phyloP scores from a whole-genome alignment of 108 stramenopile genomes.

The Pseudonitzschia multiseries region DNA sequence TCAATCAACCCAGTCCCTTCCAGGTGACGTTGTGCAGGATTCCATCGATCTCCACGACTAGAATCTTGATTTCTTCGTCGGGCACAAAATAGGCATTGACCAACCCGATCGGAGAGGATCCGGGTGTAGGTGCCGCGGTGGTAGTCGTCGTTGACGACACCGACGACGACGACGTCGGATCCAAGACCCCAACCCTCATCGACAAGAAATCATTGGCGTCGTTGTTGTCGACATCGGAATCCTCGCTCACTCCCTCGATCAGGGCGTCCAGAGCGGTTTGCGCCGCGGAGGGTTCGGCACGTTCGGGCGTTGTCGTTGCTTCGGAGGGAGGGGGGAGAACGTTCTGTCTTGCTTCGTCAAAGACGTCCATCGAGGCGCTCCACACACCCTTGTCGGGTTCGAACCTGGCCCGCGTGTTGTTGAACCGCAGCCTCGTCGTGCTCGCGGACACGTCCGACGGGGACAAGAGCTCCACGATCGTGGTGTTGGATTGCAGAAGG shows the following conservation, averaged over 20 bases:
- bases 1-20: not conserved
- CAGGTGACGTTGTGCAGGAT: not conserved
- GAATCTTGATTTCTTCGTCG: not conserved
- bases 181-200: not conserved
- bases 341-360: not conserved
- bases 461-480: not conserved
- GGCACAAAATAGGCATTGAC: slow-evolving; percentile 15
- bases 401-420: slow-evolving; percentile 7
- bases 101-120: not conserved
- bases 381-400: slow-evolving; percentile 9
- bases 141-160: not conserved
- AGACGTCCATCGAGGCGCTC: slow-evolving; percentile 16
- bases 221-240: not conserved
- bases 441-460: not conserved
- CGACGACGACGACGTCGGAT: not conserved
- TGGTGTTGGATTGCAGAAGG: not conserved
- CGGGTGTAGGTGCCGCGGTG: not conserved
- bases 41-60: slow-evolving; percentile 10
- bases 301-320: not conserved
- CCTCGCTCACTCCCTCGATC: not conserved
- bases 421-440: not conserved
- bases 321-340: not conserved
- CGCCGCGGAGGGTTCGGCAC: not conserved
- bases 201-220: not conserved
- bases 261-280: not conserved